Evolutionary conservation across 139 green algal species (phyloP), one percentile per base, ranked within the genome.

Genomic region (Coccomyxa sp.): DNA sequence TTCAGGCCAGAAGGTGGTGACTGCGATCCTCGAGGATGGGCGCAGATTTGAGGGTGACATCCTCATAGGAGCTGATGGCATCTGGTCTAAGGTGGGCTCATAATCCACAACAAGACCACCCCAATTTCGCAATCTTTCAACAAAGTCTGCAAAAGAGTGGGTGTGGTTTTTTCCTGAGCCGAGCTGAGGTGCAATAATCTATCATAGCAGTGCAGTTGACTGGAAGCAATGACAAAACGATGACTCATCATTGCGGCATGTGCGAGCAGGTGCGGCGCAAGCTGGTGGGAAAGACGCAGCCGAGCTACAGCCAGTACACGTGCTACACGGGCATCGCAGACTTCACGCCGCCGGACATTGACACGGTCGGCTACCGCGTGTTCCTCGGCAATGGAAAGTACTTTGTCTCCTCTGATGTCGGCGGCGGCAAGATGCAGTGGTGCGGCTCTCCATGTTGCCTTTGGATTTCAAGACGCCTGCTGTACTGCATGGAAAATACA

Each of bases 351-450:
- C 89, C 93, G 0, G 95, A 98, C 89, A 97, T 97, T 77, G 94
- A 98, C 82, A 90, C 92, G 25, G 91, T 96, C 13, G 85, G 85
- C 13, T 98, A 98, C 88, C 92, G 95, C 67, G 96, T 98, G 71
- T 99, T 99, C 88, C 92, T 99, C 75, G 97, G 97, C 88, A 95
- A 98, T 82, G 88, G 91, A 13, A 90, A 98, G 87, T 99, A 99
- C 88, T 99, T 99, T 93, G 97, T 99, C n/a, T 91, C 77, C 82
- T 95, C 87, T 81, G 97, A 99, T 87, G 97, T 99, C n/a, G 97
- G 97, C 28, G 91, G 88, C 25, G 96, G 97, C 82, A 96, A 98
- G 89, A 97, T 97, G 93, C 97, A 99, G 91, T 99, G 95, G 93
- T 91, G 77, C 63, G 21, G 63, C 63, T 71, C 18, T 25, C 10